A percentile compares a stretch with the other conserved stretches of the same genome.
phyloP scores from a whole-genome alignment of 2,329 filamentous ascomycete species.

The Pseudocercospora eumusae region DNA sequence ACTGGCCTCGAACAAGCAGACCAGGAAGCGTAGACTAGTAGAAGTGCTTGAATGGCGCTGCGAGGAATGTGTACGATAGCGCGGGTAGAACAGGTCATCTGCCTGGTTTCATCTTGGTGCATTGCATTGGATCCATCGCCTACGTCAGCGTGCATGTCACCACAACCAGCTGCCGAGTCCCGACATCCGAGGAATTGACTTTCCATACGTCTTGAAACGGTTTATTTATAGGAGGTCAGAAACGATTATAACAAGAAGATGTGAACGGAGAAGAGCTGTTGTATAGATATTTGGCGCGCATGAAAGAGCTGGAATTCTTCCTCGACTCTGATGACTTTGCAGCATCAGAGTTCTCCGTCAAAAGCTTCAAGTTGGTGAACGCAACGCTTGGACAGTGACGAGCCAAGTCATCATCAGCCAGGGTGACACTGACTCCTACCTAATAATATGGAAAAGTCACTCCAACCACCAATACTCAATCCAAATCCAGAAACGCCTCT shows the following conservation, averaged over 20 bases:
- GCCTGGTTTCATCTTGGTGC: constrained; percentile 4
- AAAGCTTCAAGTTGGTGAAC: no score
- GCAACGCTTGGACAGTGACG: no score
- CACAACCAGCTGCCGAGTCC: neutral
- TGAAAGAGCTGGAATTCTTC: no score
- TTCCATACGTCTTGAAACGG: no score
- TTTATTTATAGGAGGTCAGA: no score
- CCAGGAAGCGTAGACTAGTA: neutral
- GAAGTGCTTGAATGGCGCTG: neutral
- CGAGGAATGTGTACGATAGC: neutral
- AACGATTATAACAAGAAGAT: no score
- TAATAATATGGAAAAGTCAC: neutral
- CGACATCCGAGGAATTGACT: neutral
- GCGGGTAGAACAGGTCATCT: neutral
- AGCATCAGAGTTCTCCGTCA: no score
- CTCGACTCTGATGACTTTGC: no score
- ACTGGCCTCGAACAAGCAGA: neutral
- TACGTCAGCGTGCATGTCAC: constrained; percentile 3
- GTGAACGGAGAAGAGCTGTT: no score
- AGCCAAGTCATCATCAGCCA: no score
- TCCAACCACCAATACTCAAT: neutral
- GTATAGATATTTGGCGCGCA: no score
- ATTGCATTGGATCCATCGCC: constrained; percentile 6
- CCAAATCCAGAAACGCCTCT: constrained; percentile 12
- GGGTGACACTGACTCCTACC: no score